Evolutionary conservation across 805 yeast genomes (phyloP), one percentile per base, ranked within the genome.

Genomic region (Candida insectalens): DNA sequence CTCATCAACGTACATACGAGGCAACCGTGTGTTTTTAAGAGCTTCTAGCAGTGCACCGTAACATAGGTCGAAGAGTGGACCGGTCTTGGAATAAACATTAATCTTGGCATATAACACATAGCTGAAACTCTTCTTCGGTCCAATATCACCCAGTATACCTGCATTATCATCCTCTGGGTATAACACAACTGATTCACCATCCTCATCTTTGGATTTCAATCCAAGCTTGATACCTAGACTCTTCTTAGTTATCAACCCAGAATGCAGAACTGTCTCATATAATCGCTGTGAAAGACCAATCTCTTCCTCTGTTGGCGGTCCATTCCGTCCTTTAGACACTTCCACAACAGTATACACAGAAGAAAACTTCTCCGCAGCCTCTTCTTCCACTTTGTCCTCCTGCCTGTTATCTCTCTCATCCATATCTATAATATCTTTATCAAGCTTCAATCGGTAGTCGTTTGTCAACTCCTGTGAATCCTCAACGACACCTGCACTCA

Each of bases 291-390:
- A 71, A 15, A 80, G 48, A 20, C 70, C 73, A 76, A 81, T 83
- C 51, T 85, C 95, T 56, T 85, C 95, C 45, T 77, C 83, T 1
- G 88, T 74, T 19, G 95, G 94, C 1, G 85, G 83, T 10, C 94
- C 92, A 6, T 60, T 51, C 34, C 84, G 65, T 20, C 95, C 95
- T 35, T 87, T 62, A 37, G 77, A 71, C 7, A 83, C 73, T 41
- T 81, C 87, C 6, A 85, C 84, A 12, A 78, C 74, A 0, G 94
- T 89, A 50, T 71, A 82, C 0, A 83, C 63, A 2, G 71, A 53
- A 1, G 68, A 62, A 20, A 57, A 62, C 17, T 35, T 25, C 6
- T 31, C 36, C 8, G 27, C 27, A 9, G 34, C 41, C 14, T 27
- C 36, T 2, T 53, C 48, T 3, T 42, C 46, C 5, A 31, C 31